Evolutionary conservation across 1,284 basidiomycete species (phyloP).

Genomic region (Boletus chippewaensis): DNA sequence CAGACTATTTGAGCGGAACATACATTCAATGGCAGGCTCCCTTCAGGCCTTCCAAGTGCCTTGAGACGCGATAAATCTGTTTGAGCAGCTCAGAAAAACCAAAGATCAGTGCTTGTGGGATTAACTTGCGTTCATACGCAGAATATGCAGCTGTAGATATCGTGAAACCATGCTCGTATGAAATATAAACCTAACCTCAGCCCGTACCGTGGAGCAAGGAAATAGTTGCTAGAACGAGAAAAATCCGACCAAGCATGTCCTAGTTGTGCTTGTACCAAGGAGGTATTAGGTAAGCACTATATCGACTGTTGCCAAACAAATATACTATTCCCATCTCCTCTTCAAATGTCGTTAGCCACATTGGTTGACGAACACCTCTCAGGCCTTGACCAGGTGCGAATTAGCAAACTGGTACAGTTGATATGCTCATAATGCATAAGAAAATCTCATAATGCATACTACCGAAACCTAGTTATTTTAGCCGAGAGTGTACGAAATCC

Average conservation of each 20-base stretch:
- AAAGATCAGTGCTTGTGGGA: not conserved
- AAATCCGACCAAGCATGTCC: constrained; percentile 40
- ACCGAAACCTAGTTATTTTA: too few species aligned
- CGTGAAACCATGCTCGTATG: not conserved
- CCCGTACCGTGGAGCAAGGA: constrained; percentile 47
- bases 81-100: constrained; percentile 8
- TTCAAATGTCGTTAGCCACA: not conserved
- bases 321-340: not conserved
- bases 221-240: constrained; percentile 41
- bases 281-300: too few species aligned
- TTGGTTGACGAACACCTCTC: not conserved
- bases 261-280: not conserved
- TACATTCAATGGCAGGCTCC: constrained; percentile 58
- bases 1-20: constrained; percentile 16
- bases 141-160: constrained; percentile 47
- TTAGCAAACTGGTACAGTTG: not conserved
- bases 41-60: constrained; percentile 63
- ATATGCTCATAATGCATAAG: too few species aligned
- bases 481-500: too few species aligned
- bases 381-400: too few species aligned
- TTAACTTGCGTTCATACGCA: constrained; percentile 57
- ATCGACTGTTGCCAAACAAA: constrained; percentile 14
- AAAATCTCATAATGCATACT: too few species aligned
- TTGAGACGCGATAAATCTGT: constrained; percentile 69
- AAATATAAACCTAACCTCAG: not conserved